Percentiles rank a stretch among this genome's conserved stretches.
Conservation (phyloP, 2,329 filamentous ascomycete genomes). For the Aaosphaeria pasadenensis region DNA sequence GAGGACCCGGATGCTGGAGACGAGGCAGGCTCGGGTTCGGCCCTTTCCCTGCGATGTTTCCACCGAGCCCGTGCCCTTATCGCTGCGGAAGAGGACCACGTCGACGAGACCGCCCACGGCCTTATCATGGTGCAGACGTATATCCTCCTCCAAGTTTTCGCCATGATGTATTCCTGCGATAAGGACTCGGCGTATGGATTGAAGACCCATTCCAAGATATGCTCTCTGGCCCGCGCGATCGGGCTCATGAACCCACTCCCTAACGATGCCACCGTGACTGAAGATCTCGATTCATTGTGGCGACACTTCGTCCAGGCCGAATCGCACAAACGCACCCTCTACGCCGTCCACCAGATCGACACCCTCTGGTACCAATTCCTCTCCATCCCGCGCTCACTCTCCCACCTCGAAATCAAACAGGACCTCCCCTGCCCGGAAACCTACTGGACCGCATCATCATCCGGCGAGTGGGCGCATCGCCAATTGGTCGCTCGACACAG, state of each 20-base stretch:
- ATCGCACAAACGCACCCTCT: slow-evolving; percentile 14
- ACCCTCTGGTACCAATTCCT: slow-evolving; percentile 21
- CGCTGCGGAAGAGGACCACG: background rate
- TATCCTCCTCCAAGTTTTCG: slow-evolving; percentile 13
- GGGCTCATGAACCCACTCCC: slow-evolving; percentile 14
- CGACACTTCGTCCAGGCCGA: slow-evolving; percentile 10
- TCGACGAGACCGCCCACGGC: slow-evolving; percentile 1
- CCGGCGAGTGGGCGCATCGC: slow-evolving; percentile 13
- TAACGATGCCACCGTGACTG: slow-evolving; percentile 4
- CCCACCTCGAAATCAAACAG: slow-evolving; percentile 20
- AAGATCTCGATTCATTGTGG: slow-evolving; percentile 14
- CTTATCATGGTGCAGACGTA: slow-evolving; percentile 14
- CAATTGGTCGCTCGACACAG: slow-evolving; percentile 8
- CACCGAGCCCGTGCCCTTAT: background rate
- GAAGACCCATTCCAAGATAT: slow-evolving; percentile 19
- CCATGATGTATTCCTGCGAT: slow-evolving; percentile 16
- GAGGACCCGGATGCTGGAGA: slow-evolving; percentile 11
- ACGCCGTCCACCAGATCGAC: slow-evolving; percentile 18
- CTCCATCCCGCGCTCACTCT: slow-evolving; percentile 19
- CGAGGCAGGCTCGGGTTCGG: slow-evolving; percentile 7
- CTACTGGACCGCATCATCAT: slow-evolving; percentile 13
- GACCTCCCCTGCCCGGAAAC: slow-evolving; percentile 16
- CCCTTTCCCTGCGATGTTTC: background rate
- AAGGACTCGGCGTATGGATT: slow-evolving; percentile 15
- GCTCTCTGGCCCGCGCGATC: slow-evolving; percentile 12